Percentiles rank a stretch among this genome's conserved stretches.
Conservation (phyloP, 176 grass and related monocot species). For the Eragrostis curvula region DNA sequence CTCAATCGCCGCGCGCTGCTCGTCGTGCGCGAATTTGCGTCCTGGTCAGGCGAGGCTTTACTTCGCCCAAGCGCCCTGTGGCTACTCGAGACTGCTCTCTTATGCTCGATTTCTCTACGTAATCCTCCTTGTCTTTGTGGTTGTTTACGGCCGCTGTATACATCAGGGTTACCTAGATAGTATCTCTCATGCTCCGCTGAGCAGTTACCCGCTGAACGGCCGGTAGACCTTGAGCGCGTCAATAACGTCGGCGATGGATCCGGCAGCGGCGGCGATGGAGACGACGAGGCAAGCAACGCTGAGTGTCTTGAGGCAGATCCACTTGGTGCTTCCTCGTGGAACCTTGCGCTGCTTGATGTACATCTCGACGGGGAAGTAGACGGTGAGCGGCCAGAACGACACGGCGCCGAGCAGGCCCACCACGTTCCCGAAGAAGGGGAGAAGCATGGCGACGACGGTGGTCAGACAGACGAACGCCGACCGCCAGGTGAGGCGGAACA, state of each 20-base stretch:
- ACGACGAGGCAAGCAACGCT: constrained; percentile 43
- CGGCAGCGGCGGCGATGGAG: constrained; percentile 48
- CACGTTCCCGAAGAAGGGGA: constrained; percentile 76
- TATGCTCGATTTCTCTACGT: too few species aligned
- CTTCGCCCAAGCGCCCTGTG: too few species aligned
- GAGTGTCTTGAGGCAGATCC: constrained; percentile 50
- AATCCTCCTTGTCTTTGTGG: too few species aligned
- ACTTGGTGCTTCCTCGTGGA: constrained; percentile 26
- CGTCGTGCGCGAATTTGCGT: too few species aligned
- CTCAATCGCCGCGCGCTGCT: too few species aligned
- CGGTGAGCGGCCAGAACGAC: constrained; percentile 79
- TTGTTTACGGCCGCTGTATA: too few species aligned
- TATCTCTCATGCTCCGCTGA: too few species aligned
- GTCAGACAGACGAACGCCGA: constrained; percentile 65
- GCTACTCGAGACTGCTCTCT: too few species aligned
- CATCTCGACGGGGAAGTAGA: constrained; percentile 84
- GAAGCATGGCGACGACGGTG: constrained; percentile 65
- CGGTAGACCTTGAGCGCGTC: constrained; percentile 55
- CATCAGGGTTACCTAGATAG: too few species aligned
- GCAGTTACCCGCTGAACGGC: constrained; percentile 46
- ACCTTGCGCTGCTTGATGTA: constrained; percentile 66
- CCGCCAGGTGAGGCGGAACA: constrained; percentile 59
- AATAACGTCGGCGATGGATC: constrained; percentile 62
- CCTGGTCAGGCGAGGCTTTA: too few species aligned
- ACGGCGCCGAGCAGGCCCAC: constrained; percentile 73